These are phyloP conservation scores for Crucihimalaya himalaica DNA, from an alignment of 345 rosid genomes.

Conservation along the genomic window DNA sequence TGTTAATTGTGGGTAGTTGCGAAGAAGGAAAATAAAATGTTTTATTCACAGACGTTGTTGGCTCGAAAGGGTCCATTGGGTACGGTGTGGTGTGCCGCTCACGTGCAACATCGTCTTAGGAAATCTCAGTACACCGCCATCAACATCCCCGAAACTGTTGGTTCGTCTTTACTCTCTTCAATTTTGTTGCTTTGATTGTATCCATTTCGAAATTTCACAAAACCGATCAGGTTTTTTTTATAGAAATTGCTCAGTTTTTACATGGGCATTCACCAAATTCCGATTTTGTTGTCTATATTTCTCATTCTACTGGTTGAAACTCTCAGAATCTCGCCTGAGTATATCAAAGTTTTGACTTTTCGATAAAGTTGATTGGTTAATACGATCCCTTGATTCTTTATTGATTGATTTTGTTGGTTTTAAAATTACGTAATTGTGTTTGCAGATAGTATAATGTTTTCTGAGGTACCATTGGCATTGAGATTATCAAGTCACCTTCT, in stretches of 20 bases:
- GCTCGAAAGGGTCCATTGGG: constrained; percentile 80
- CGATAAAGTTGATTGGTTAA: background rate
- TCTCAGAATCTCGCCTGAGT: background rate
- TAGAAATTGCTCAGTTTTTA: no score
- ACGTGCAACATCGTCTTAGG: constrained; percentile 72
- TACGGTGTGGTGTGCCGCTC: constrained; percentile 89
- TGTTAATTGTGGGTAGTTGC: background rate
- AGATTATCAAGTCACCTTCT: constrained; percentile 85
- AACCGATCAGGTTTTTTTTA: no score
- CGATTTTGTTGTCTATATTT: background rate
- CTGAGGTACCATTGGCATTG: constrained; percentile 77
- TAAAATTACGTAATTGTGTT: background rate
- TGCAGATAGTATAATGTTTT: constrained; percentile 69
- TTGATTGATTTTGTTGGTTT: constrained; percentile 2
- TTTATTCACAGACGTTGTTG: constrained; percentile 73
- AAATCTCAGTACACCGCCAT: constrained; percentile 81
- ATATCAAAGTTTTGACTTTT: background rate
- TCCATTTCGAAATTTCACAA: background rate
- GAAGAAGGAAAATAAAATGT: constrained; percentile 46
- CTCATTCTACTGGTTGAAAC: background rate
- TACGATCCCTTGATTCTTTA: background rate
- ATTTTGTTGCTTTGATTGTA: background rate
- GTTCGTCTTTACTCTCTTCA: constrained; percentile 40
- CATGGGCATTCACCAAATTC: background rate
- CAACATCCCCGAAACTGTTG: constrained; percentile 68